Evolutionary conservation across 257 asterid species (phyloP), one percentile per base, ranked within the genome.

Genomic region (Perilla frutescens): DNA sequence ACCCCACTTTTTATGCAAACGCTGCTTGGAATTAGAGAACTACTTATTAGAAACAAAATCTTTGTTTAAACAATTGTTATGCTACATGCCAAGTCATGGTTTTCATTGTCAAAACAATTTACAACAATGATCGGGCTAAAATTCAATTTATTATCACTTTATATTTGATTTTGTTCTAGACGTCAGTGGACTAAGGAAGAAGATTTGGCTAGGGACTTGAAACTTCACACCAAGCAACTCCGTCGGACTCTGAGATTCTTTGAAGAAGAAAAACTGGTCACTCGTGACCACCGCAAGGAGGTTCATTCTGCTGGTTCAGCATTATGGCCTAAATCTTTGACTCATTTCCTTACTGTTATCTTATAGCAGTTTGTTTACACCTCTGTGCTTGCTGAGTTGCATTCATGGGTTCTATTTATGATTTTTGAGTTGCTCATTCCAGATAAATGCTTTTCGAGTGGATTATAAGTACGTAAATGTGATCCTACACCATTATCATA

Each of bases 211-310:
- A 95, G 89, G 87, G 96, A 89, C 80, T 84, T 95, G 88, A 95
- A 92, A 88, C 84, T 95, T 82, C 99, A 95, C 80, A 82, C 98
- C 3, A 95, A 95, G 84, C 99, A 95, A 81, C 91, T 95, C 60
- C 96, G 99, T 34, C 92, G 99, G 68, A 90, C 90, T 59, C 82
- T 95, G 77, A 84, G 98, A 40, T 90, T 95, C 78, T 89, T 95
- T 40, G 99, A 95, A 87, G 98, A 95, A 71, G 99, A 95, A 82
- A 95, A 92, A 80, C 80, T 92, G 36, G 84, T 95, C 78, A 90
- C 92, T 7, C 91, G 98, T 70, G 99, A 95, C 80, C 99, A 94
- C 76, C 86, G 97, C 71, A 94, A 91, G 86, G 99, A 94, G 99
- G 98, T 93, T 57, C 75, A 74, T 36, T 77, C 69, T 81, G 77